Conservation (phyloP, 1,284 basidiomycete genomes). For the Leccinum cinnamomeum region DNA sequence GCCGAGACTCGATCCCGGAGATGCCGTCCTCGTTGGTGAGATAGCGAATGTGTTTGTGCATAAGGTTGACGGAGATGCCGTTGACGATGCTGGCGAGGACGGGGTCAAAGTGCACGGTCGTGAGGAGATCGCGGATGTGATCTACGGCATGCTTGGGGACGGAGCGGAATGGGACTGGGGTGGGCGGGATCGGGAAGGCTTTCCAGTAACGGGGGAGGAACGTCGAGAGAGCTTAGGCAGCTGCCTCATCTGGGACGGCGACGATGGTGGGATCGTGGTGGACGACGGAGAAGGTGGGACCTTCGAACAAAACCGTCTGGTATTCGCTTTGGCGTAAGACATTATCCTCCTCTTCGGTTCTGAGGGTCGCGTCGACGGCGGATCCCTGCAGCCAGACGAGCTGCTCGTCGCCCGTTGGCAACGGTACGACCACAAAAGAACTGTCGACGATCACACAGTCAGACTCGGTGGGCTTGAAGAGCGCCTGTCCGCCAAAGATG, state of each 20-base stretch:
- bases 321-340: conserved; percentile 3
- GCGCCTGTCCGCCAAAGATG: conserved; percentile 46
- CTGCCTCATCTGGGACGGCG: conserved; percentile 17
- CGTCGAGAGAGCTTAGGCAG: conserved; percentile 38
- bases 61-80: conserved; percentile 59
- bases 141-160: conserved; percentile 51
- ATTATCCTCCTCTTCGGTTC: conserved; percentile 17
- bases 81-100: conserved; percentile 61
- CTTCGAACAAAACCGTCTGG: conserved; percentile 23
- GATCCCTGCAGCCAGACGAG: no score
- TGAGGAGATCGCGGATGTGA: conserved; percentile 50
- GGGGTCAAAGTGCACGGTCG: conserved; percentile 56
- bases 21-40: conserved; percentile 77
- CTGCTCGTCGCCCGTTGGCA: conserved; percentile 25
- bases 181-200: conserved; percentile 49
- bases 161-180: conserved; percentile 49
- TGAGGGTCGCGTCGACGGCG: conserved; percentile 42
- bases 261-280: conserved; percentile 16
- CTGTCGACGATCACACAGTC: conserved; percentile 34
- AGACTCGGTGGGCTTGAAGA: conserved; percentile 45
- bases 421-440: conserved; percentile 25
- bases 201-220: conserved; percentile 64
- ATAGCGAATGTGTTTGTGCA: conserved; percentile 71
- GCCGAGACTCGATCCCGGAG: conserved; percentile 68
- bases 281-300: conserved; percentile 15